Evolutionary conservation across 2,329 filamentous ascomycete species (phyloP).

Genomic region (Neoascochyta sp.): DNA sequence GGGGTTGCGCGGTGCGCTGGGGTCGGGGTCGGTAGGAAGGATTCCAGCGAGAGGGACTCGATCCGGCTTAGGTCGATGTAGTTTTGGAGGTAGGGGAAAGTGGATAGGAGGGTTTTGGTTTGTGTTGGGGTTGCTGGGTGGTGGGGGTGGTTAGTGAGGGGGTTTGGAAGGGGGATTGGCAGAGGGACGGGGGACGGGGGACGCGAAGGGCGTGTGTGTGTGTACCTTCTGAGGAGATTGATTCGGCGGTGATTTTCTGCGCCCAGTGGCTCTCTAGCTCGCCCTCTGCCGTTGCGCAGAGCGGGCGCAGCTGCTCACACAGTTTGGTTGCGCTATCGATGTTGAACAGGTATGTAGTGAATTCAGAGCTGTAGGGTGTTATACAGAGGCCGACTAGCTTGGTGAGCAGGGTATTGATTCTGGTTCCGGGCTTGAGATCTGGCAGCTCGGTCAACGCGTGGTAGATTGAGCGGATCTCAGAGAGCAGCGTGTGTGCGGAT

Average conservation of each 20-base stretch:
- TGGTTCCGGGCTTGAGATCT: constrained; percentile 29
- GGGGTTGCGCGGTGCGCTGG: no score
- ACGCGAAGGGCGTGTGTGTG: background rate
- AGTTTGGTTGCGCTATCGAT: constrained; percentile 32
- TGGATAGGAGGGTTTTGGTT: constrained; percentile 20
- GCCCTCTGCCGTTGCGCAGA: constrained; percentile 47
- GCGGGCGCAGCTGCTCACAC: constrained; percentile 37
- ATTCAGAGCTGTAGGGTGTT: constrained; percentile 15
- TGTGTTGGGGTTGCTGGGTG: background rate
- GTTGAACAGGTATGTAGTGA: constrained; percentile 26
- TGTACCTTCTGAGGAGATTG: constrained; percentile 3
- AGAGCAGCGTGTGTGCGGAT: constrained; percentile 17
- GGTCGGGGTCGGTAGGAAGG: constrained; percentile 24
- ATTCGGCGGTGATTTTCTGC: constrained; percentile 25
- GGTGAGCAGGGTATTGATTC: constrained; percentile 37
- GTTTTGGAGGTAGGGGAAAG: constrained; percentile 51
- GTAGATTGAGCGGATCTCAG: constrained; percentile 21
- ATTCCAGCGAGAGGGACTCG: constrained; percentile 44
- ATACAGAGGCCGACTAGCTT: constrained; percentile 40
- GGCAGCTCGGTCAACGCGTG: constrained; percentile 10
- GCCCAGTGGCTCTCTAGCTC: constrained; percentile 48
- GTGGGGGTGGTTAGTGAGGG: background rate
- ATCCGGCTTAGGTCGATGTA: constrained; percentile 49
- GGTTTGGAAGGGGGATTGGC: no score
- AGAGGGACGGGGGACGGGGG: no score